phyloP scores from a whole-genome alignment of 768 basidiomycete species.

The Hypholoma sublateritium region DNA sequence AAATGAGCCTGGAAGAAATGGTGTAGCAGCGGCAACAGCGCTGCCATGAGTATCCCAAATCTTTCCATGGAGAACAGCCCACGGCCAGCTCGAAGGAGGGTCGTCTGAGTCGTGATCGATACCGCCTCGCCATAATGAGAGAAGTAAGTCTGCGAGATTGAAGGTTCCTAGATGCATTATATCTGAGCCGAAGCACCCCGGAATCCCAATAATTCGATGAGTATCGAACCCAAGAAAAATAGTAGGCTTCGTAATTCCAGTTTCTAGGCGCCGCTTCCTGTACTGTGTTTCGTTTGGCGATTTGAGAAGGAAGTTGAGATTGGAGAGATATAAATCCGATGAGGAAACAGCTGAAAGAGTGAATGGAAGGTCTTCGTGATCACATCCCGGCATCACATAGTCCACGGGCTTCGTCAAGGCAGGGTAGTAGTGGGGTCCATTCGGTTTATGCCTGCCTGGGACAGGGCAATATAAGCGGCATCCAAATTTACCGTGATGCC shows the following conservation, averaged over 20 bases:
- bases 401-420: slow-evolving; percentile 24
- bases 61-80: slow-evolving; percentile 23
- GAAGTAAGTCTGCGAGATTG: slow-evolving; percentile 37
- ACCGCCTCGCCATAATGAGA: slow-evolving; percentile 33
- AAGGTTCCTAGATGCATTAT: slow-evolving; percentile 38
- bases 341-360: neutral
- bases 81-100: slow-evolving; percentile 22
- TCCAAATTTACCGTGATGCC: slow-evolving; percentile 18
- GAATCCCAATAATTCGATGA: neutral
- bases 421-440: slow-evolving; percentile 30
- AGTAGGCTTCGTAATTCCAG: slow-evolving; percentile 18
- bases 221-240: slow-evolving; percentile 2
- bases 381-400: slow-evolving; percentile 12
- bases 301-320: neutral
- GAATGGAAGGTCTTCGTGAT: slow-evolving; percentile 10
- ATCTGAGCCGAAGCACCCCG: slow-evolving; percentile 29
- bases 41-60: slow-evolving; percentile 36
- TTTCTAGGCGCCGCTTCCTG: neutral
- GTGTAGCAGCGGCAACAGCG: slow-evolving; percentile 25
- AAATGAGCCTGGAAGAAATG: slow-evolving; percentile 38
- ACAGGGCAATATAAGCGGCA: slow-evolving; percentile 24
- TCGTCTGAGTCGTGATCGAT: slow-evolving; percentile 15
- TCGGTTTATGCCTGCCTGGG: slow-evolving; percentile 26
- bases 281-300: neutral
- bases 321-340: neutral